Evolutionary conservation across 768 basidiomycete genomes (phyloP), one percentile per base, ranked within the genome.

Genomic region (Candolleomyces aberdarensis): DNA sequence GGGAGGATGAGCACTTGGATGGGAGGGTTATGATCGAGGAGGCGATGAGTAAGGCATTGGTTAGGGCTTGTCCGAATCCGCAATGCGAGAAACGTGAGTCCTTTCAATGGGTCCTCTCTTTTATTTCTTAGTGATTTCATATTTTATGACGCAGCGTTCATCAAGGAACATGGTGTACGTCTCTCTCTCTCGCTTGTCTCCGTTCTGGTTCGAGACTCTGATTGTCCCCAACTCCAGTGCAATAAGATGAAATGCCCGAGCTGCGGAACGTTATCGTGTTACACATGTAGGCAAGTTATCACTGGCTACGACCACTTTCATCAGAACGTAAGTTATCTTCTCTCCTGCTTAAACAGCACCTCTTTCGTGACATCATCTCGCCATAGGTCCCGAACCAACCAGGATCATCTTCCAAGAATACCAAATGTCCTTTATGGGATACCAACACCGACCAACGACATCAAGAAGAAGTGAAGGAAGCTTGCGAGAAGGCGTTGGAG

Each of bases 211-310:
- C 20, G 36, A 20, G 59, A 32, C 20, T 47, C 55, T 66, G 39
- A 62, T 48, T 26, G 2, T 26, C 26, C 26, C 26, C 26, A 26
- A 26, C 26, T 26, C 43, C 65, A 92, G 88, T 96, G 95, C 76
- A 96, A 96, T 82, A 96, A 96, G 72, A 96, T 97, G 87, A 81
- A 77, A 0, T 93, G 92, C 65, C 83, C 87, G 1, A 75, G 87
- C 62, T 96, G 94, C 67, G 62, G 50, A 1, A 86, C 91, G 0
- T 41, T 90, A 46, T 92, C 88, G 0, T 97, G 95, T 72, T 96
- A 97, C 68, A 76, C 92, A 26, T 96, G 95, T 70, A 82, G 91
- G 29, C 65, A 89, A 66, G 66, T 87, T 40, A 89, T 96, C 44
- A 75, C 29, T 0, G 90, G 91, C 1, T 93, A 94, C 66, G 87